Evolutionary conservation across 2,329 filamentous ascomycete species (phyloP), one percentile per base, ranked within the genome.

Genomic region (Aspergillus eucalypticola): DNA sequence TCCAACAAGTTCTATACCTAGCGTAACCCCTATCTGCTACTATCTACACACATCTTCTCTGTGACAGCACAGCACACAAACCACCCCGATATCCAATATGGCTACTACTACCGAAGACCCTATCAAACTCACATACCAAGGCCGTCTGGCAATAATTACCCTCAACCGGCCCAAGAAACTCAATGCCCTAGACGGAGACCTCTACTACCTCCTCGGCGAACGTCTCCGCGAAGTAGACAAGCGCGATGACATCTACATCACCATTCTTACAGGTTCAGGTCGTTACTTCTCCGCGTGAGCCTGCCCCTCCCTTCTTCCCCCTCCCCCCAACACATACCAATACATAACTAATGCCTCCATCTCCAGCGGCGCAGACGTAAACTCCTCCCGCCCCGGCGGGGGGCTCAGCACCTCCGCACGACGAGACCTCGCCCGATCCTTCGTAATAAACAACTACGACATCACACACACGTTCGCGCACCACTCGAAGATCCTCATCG

Each of bases 401-500:
- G 73, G 76, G 19, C 69, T 72, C 13, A 64, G 64, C 57, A 77
- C 82, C 59, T 77, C 79, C 60, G 72, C 70, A 15, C 81, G 82
- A 63, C 79, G 79, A n/a, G 81, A 86, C 67, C 88, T 87, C 79
- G 84, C 96, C 38, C 82, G 84, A 54, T 81, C 74, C 71, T 96
- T 98, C 77, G 89, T 91, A 10, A 82, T 89, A 67, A 89, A 90
- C 82, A 98, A 98, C 82, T 85, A 97, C 59, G 90, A 96, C 83
- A 85, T 91, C 69, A 95, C 93, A 2, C 89, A 91, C 69, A 89
- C 92, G 68, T 96, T 98, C 81, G 93, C 95, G 81, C 88, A 88
- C 13, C 95, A 98, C 79, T 91, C 92, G 69, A 97, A 98, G 80
- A 90, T 98, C 77, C 90, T 98, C 23, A 85, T 98, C 61, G 88